Evolutionary conservation across 148 eudicot genomes (phyloP).

Genomic region (Cornus kousa): DNA sequence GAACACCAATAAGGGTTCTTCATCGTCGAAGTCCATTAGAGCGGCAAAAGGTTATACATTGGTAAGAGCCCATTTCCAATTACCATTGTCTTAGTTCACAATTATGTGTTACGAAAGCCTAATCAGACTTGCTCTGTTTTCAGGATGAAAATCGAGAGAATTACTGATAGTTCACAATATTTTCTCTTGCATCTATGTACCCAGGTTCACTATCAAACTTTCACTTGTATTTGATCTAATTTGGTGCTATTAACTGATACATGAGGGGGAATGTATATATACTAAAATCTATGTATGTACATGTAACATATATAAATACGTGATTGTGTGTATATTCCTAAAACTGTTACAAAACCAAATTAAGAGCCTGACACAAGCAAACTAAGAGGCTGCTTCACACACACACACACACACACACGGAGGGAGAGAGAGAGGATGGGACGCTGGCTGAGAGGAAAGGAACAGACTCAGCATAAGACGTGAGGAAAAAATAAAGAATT

Average conservation of each 20-base stretch:
- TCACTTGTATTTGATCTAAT: not conserved
- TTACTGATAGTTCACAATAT: slow-evolving; percentile 73
- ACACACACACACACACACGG: too few relatives aligned
- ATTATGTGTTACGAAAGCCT: not conserved
- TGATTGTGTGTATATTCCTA: too few relatives aligned
- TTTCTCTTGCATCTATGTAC: slow-evolving; percentile 92
- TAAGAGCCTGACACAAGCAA: too few relatives aligned
- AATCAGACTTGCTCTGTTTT: slow-evolving; percentile 9
- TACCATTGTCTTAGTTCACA: not conserved
- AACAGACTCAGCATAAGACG: too few relatives aligned
- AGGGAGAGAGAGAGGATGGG: too few relatives aligned
- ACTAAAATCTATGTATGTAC: too few relatives aligned
- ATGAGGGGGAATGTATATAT: too few relatives aligned
- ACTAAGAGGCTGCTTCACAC: too few relatives aligned
- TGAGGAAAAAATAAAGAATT: too few relatives aligned
- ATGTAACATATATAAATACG: too few relatives aligned
- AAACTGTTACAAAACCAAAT: too few relatives aligned
- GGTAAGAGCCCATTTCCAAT: slow-evolving; percentile 38
- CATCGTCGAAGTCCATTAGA: slow-evolving; percentile 96
- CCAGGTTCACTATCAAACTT: slow-evolving; percentile 50
- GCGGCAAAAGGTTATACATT: slow-evolving; percentile 88
- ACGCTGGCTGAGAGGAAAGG: too few relatives aligned
- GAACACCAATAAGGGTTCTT: slow-evolving; percentile 92
- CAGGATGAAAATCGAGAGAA: slow-evolving; percentile 92
- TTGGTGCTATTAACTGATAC: not conserved